A percentile compares a stretch with the other conserved stretches of the same genome.
phyloP scores from a whole-genome alignment of 768 basidiomycete species.

The Amanita muscaria region DNA sequence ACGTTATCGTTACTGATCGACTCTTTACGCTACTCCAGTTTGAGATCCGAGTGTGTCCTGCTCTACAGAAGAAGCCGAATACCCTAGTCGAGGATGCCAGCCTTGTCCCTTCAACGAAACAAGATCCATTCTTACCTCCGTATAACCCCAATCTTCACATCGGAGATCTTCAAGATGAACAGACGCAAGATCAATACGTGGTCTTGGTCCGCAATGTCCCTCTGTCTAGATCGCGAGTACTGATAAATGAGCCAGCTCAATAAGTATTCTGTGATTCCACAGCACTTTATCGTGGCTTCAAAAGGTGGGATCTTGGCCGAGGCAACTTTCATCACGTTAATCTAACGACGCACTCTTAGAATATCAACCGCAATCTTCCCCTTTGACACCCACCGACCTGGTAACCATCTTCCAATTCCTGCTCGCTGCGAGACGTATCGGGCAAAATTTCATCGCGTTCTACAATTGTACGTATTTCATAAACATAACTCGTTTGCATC shows the following conservation, averaged over 20 bases:
- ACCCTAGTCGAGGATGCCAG: background rate
- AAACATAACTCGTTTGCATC: background rate
- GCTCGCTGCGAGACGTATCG: conserved; percentile 52
- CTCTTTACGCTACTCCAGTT: conserved; percentile 46
- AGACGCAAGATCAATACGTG: conserved; percentile 48
- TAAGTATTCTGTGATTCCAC: conserved; percentile 76
- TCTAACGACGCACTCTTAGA: conserved; percentile 33
- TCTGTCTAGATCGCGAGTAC: background rate
- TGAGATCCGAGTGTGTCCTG: conserved; percentile 78
- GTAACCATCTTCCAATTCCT: conserved; percentile 71
- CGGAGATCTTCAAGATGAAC: conserved; percentile 64
- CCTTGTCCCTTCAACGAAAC: no score
- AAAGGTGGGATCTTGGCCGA: conserved; percentile 43
- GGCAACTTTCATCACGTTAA: background rate
- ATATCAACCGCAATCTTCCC: conserved; percentile 69
- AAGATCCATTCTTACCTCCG: conserved; percentile 81
- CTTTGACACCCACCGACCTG: conserved; percentile 72
- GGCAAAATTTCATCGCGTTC: conserved; percentile 66
- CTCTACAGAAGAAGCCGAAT: conserved; percentile 68
- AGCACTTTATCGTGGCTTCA: conserved; percentile 83
- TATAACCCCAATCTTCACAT: conserved; percentile 70
- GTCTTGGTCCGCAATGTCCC: conserved; percentile 47
- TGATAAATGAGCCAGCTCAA: conserved; percentile 46
- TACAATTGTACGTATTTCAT: conserved; percentile 68
- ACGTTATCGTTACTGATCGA: background rate